Conservation (phyloP, 257 asterid species). For the Solanum piurae region DNA sequence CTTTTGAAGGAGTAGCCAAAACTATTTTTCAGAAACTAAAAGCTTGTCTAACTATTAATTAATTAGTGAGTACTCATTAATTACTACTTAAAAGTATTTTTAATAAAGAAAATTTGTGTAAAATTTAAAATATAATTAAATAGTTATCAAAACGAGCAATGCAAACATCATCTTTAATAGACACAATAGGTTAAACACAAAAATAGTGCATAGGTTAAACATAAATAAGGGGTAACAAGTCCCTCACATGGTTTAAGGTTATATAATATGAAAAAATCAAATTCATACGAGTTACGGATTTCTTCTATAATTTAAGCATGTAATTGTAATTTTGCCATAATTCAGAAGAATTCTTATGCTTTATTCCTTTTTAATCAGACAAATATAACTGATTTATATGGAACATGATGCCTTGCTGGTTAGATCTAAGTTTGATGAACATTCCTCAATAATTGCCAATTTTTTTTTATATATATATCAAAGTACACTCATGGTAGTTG, state of each 20-base stretch:
- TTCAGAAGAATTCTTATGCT: background rate
- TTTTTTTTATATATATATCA: background rate
- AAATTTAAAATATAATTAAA: no score
- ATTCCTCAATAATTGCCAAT: background rate
- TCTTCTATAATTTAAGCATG: background rate
- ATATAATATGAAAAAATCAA: background rate
- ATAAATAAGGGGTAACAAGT: no score
- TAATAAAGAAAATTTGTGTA: background rate
- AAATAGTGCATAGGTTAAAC: background rate
- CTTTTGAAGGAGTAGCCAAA: background rate
- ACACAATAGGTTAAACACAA: no score
- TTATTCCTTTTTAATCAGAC: background rate
- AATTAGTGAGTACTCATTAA: no score
- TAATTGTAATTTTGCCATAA: background rate
- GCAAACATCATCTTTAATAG: background rate
- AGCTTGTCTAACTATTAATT: background rate
- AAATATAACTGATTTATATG: background rate
- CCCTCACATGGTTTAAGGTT: background rate
- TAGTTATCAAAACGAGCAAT: background rate
- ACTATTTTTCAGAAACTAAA: background rate
- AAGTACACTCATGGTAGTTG: background rate
- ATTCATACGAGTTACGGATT: background rate
- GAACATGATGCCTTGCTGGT: background rate
- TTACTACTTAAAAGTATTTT: no score
- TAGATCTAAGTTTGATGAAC: background rate